Conservation (phyloP, 345 rosid species). For the Isatis tinctoria region DNA sequence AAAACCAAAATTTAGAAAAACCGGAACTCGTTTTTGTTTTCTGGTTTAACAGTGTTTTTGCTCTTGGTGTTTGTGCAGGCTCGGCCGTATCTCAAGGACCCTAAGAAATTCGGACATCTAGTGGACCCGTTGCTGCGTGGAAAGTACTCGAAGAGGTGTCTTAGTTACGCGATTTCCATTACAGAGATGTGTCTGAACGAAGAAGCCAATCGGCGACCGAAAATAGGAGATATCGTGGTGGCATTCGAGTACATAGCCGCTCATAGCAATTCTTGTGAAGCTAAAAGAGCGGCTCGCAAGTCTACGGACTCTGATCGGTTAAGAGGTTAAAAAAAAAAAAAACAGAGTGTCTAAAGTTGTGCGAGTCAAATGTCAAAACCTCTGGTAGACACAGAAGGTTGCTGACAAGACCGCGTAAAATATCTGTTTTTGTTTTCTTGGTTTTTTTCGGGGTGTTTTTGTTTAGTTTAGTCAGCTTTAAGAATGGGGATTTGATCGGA, state of each 20-base stretch:
- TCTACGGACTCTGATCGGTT: constrained; percentile 7
- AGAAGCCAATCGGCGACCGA: constrained; percentile 73
- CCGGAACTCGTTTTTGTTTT: neutral
- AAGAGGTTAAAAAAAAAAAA: neutral
- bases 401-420: neutral
- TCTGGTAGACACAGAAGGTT: constrained; percentile 20
- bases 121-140: constrained; percentile 80
- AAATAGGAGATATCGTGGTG: constrained; percentile 71
- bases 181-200: constrained; percentile 89
- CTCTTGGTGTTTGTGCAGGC: constrained; percentile 39
- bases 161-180: constrained; percentile 78
- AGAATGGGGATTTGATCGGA: neutral
- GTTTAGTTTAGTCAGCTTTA: neutral
- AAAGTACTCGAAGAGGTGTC: constrained; percentile 62
- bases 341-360: constrained; percentile 11
- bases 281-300: constrained; percentile 21
- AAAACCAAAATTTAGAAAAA: neutral
- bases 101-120: constrained; percentile 53
- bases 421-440: neutral
- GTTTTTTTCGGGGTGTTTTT: neutral
- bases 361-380: constrained; percentile 8
- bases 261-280: constrained; percentile 36
- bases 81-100: constrained; percentile 59
- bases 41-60: neutral
- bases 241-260: constrained; percentile 73